Conservation (phyloP, 2,329 filamentous ascomycete genomes). For the Ceratocystis cubensis region DNA sequence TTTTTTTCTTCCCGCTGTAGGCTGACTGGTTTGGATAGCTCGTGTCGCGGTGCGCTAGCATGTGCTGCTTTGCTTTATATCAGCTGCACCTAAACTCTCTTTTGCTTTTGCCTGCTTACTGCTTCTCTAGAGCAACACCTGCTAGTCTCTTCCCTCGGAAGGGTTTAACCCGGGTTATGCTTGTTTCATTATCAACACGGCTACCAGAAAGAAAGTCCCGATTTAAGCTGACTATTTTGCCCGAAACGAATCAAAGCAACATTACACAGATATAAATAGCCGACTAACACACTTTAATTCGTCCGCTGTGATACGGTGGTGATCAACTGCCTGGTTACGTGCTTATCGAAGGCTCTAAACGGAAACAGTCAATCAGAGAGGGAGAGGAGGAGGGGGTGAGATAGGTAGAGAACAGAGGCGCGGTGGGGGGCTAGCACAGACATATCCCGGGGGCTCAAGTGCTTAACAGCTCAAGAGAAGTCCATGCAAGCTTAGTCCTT, state of each 20-base stretch:
- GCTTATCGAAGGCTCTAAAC: too few species aligned
- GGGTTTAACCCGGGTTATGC: slow-evolving; percentile 3
- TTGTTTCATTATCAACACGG: background rate
- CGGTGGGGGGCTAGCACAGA: too few species aligned
- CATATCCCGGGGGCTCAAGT: too few species aligned
- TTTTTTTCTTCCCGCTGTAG: too few species aligned
- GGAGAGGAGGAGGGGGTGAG: too few species aligned
- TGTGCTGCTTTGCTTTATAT: background rate
- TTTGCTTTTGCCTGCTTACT: background rate
- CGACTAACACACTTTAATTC: slow-evolving; percentile 6
- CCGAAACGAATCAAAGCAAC: background rate
- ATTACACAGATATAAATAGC: slow-evolving; percentile 1
- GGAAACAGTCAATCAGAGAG: too few species aligned
- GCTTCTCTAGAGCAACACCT: background rate
- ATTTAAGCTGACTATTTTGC: background rate
- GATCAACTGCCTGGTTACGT: background rate
- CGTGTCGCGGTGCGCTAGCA: background rate
- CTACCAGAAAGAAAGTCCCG: background rate
- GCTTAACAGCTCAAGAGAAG: background rate
- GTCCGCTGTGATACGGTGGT: background rate
- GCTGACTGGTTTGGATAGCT: too few species aligned
- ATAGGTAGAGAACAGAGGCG: too few species aligned
- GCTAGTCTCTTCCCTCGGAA: background rate
- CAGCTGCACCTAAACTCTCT: background rate
- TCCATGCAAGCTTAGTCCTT: background rate